A percentile compares a stretch with the other conserved stretches of the same genome.
Conservation (phyloP, 441 rosid species). For the Adansonia rubrostipa region DNA sequence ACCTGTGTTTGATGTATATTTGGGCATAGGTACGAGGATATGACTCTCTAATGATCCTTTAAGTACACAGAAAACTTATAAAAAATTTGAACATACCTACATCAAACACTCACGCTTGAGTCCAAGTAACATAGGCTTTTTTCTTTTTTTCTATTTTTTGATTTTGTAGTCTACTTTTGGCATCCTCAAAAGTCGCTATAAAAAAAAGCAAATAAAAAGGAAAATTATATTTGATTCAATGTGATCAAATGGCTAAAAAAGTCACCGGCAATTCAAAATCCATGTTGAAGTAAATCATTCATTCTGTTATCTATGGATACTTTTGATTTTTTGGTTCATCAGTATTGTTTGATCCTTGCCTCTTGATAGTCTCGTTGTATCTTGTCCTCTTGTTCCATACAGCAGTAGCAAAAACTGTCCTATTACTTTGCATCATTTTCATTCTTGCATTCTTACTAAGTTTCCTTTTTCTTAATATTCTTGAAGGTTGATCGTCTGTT, state of each 20-base stretch:
- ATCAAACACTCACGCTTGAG: no score
- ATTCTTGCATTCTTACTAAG: background rate
- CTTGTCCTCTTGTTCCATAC: background rate
- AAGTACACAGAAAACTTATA: no score
- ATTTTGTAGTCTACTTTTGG: background rate
- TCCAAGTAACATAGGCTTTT: no score
- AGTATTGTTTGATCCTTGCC: background rate
- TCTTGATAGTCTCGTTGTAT: background rate
- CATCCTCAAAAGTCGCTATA: background rate
- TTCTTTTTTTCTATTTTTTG: background rate
- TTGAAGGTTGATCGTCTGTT: background rate
- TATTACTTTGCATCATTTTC: background rate
- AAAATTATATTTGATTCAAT: background rate
- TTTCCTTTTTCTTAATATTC: background rate
- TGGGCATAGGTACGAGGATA: no score
- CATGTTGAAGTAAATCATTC: background rate
- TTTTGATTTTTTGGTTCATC: background rate
- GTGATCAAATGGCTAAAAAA: constrained; percentile 16
- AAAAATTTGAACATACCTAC: no score
- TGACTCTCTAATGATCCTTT: no score
- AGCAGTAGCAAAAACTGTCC: background rate
- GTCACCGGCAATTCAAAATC: background rate
- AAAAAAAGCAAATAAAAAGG: background rate
- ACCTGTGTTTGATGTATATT: no score
- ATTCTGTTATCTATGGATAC: background rate